Base-by-base conservation (phyloP, 2,329 filamentous ascomycete species). In the Fusarium mundagurra region DNA sequence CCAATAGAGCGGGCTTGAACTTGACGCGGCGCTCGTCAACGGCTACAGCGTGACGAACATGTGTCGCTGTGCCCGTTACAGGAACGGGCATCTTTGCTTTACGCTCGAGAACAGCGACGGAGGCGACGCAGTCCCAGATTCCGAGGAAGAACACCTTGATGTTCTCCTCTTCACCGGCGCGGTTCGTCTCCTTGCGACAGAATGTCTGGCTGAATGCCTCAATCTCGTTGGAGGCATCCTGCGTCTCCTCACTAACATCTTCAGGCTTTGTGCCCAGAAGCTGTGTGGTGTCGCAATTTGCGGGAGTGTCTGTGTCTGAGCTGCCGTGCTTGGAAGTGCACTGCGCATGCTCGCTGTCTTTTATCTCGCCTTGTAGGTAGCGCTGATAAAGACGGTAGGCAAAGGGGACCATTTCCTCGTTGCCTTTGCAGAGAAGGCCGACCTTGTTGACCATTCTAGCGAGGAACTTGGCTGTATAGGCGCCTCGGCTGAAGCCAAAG, bases 81-180 rank as follows among this genome's bases (percentile, higher is more conserved):
- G 82, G 79, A 4, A 82, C 80, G 9, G 84, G 84, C 33, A 82
- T 77, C n/a, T 79, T 82, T 31, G 82, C 79, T 61, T 80, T 84
- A 1, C 75, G 77, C 66, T 85, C 84, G 33, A 85, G 68, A 20
- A 85, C 81, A 12, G 84, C 82, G 13, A 89, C 86, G 7, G 85
- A 87, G 75, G 86, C 88, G 47, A 89, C 87, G 67, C 85, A 87
- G 73, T 89, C 87, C 81, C 87, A 89, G 47, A 89, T 82, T 3
- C 88, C 88, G n/a, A 89, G 84, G 77, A 89, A 89, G 76, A 86
- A 86, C 12, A 88, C 84, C 50, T 84, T 85, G 57, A 88, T 85
- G 50, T 85, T 83, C 24, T 79, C 77, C 45, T 80, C 76, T 11
- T 73, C 45, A 10, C 44, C 67, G 16, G 57, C 13, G 0, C 54